These are phyloP conservation scores for Penicillium subrubescens DNA, from an alignment of 495 filamentous ascomycete genomes.

Conservation along the genomic window DNA sequence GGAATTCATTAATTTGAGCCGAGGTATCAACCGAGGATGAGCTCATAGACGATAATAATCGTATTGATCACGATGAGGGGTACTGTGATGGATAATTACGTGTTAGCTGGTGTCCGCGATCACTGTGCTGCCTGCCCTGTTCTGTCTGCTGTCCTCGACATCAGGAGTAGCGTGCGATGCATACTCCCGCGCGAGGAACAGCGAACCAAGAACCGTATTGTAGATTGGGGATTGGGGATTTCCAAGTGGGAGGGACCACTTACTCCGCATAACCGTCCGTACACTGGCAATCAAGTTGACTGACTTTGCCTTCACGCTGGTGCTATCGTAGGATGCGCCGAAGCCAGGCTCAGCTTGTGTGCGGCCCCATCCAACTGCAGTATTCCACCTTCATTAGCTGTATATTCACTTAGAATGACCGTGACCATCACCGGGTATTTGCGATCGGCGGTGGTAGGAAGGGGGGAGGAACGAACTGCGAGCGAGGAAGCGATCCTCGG, in stretches of 20 bases:
- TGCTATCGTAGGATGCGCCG: conserved; percentile 67
- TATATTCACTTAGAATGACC: too few relatives aligned
- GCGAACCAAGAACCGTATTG: background rate
- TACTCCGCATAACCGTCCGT: conserved; percentile 93
- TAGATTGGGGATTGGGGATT: too few relatives aligned
- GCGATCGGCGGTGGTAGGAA: background rate
- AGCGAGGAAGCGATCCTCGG: conserved; percentile 96
- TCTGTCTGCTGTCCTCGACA: background rate
- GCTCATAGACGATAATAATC: conserved; percentile 84
- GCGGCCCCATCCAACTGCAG: conserved; percentile 77
- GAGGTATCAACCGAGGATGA: conserved; percentile 73
- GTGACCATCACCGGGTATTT: background rate
- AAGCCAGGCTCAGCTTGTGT: conserved; percentile 69
- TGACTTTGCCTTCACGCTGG: conserved; percentile 83
- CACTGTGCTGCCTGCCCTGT: background rate
- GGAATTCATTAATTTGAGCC: too few relatives aligned
- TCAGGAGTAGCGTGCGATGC: background rate
- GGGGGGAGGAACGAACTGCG: conserved; percentile 64
- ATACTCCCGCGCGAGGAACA: background rate
- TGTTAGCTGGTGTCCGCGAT: conserved; percentile 13
- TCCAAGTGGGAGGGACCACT: conserved; percentile 36
- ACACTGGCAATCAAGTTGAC: conserved; percentile 90
- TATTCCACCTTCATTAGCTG: background rate
- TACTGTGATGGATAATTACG: conserved; percentile 56
- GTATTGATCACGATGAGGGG: conserved; percentile 92